Percentiles rank a stretch among this genome's conserved stretches.
These are phyloP conservation scores for Nothophoma quercina DNA, from an alignment of 2,329 filamentous ascomycete species.

Conservation along the genomic window DNA sequence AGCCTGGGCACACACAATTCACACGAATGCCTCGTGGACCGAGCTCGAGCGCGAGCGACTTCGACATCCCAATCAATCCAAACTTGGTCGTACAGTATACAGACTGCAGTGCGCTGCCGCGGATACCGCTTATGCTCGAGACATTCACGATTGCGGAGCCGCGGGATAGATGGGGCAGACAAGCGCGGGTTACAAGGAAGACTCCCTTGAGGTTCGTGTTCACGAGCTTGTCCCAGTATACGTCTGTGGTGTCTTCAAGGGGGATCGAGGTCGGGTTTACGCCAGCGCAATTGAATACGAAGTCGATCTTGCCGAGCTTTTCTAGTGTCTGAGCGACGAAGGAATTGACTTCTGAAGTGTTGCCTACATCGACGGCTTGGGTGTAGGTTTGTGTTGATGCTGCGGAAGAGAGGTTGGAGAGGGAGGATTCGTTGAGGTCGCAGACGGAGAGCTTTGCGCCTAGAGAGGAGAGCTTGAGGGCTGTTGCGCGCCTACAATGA, in stretches of 20 bases:
- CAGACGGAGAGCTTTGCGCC: constrained; percentile 49
- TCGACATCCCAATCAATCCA: constrained; percentile 45
- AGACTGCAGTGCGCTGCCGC: constrained; percentile 35
- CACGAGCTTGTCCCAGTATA: constrained; percentile 57
- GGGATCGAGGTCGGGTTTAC: constrained; percentile 57
- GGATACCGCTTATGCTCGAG: constrained; percentile 33
- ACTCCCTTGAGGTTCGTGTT: constrained; percentile 56
- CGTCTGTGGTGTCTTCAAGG: constrained; percentile 54
- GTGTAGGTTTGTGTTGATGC: constrained; percentile 46
- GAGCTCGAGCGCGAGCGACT: constrained; percentile 43
- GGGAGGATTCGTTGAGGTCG: constrained; percentile 42
- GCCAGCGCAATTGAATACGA: constrained; percentile 58
- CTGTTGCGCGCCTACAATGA: constrained; percentile 51
- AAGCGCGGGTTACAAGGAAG: constrained; percentile 55
- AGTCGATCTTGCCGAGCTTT: constrained; percentile 48
- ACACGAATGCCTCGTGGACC: constrained; percentile 41
- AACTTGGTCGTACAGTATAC: constrained; percentile 48
- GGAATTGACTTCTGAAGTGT: constrained; percentile 52
- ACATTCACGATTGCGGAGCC: constrained; percentile 42
- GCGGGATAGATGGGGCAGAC: constrained; percentile 46
- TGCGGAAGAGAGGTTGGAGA: constrained; percentile 49
- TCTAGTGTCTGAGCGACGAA: constrained; percentile 51
- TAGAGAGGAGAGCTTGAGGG: constrained; percentile 56
- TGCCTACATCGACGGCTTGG: constrained; percentile 56
- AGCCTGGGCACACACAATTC: constrained; percentile 48